Conservation (phyloP, 495 filamentous ascomycete species). For the Hamigera avellanea region DNA sequence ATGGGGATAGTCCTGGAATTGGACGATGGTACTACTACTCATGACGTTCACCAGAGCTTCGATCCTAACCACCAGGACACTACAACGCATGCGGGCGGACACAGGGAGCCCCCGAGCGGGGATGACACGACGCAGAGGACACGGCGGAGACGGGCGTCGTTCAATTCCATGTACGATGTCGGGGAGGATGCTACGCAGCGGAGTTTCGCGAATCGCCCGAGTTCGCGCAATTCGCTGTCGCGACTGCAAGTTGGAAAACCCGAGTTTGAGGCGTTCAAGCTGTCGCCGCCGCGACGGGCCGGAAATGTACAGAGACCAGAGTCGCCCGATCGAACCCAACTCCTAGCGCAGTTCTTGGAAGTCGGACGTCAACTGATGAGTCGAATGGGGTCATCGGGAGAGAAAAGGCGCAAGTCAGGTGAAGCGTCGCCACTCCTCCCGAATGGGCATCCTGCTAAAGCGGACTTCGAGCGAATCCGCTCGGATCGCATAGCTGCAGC, state of each 20-base stretch:
- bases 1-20: slow-evolving; percentile 59
- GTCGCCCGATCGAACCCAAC: slow-evolving; percentile 31
- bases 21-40: slow-evolving; percentile 19
- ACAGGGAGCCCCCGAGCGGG: slow-evolving; percentile 9
- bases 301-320: slow-evolving; percentile 5
- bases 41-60: background rate
- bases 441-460: slow-evolving; percentile 18
- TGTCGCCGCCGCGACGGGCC: slow-evolving; percentile 25
- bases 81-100: slow-evolving; percentile 9
- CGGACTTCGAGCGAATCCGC: slow-evolving; percentile 27
- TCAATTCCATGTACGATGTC: slow-evolving; percentile 44
- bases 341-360: slow-evolving; percentile 34
- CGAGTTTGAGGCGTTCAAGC: slow-evolving; percentile 17
- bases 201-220: slow-evolving; percentile 26
- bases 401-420: slow-evolving; percentile 12
- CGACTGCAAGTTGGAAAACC: slow-evolving; percentile 29
- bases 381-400: slow-evolving; percentile 16
- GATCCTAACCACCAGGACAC: slow-evolving; percentile 12
- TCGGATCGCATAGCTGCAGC: slow-evolving; percentile 20
- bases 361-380: slow-evolving; percentile 30
- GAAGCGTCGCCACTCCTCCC: slow-evolving; percentile 11
- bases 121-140: slow-evolving; percentile 17
- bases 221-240: slow-evolving; percentile 38
- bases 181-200: slow-evolving; percentile 35
- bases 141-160: slow-evolving; percentile 41